A percentile compares a stretch with the other conserved stretches of the same genome.
Evolutionary conservation across 1,284 basidiomycete species (phyloP).

Genomic region (Schizophyllum amplum): DNA sequence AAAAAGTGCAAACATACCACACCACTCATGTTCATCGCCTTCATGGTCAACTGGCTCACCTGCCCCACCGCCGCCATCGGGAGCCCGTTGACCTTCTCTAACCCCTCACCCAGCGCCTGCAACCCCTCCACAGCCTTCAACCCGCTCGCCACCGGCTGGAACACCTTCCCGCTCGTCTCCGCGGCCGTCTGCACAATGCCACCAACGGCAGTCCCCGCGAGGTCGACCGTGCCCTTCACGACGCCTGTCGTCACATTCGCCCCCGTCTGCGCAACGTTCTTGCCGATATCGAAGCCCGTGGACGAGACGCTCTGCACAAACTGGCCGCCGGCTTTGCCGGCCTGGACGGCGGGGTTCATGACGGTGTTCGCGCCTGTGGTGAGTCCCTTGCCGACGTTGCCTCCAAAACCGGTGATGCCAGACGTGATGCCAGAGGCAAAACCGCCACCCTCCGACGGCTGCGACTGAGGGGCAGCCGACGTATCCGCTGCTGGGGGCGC

Average conservation of each 20-base stretch:
- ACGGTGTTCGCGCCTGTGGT: not conserved
- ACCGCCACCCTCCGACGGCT: not conserved
- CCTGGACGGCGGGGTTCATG: not conserved
- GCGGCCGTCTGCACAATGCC: constrained; percentile 17
- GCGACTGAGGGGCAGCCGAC: not conserved
- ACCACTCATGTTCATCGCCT: constrained; percentile 17
- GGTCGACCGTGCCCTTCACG: constrained; percentile 10
- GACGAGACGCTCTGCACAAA: constrained; percentile 11
- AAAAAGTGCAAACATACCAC: constrained; percentile 10
- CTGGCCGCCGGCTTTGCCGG: constrained; percentile 5
- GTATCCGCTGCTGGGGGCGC: not conserved
- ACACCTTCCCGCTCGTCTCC: constrained; percentile 16
- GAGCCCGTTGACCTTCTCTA: constrained; percentile 20
- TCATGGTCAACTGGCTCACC: constrained; percentile 14
- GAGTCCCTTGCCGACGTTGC: not conserved
- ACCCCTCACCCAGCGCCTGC: constrained; percentile 14
- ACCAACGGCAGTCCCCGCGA: constrained; percentile 17
- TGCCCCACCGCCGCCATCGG: constrained; percentile 16
- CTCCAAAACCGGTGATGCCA: not conserved
- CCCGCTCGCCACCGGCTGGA: constrained; percentile 18
- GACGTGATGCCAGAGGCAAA: not conserved
- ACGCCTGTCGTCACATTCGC: constrained; percentile 15
- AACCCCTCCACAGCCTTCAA: constrained; percentile 19
- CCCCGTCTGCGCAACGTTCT: constrained; percentile 12
- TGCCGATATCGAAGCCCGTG: constrained; percentile 13